Percentiles rank a stretch among this genome's conserved stretches.
Conservation (phyloP, 768 basidiomycete species). For the Melanogaster broomeanus region DNA sequence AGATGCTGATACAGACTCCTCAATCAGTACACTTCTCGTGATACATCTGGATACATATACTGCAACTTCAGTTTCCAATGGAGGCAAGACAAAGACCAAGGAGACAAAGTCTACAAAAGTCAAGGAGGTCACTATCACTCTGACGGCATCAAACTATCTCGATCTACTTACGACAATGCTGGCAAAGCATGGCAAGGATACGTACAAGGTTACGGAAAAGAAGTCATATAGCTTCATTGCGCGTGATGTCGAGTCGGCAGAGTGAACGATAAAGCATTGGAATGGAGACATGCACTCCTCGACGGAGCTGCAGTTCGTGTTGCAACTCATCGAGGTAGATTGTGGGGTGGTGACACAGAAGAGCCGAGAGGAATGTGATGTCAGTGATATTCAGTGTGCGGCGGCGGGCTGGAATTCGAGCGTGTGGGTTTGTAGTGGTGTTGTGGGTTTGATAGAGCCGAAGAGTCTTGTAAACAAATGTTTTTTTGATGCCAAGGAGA, state of each 20-base stretch:
- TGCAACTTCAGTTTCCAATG: not conserved
- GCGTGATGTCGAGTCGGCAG: too few relatives aligned
- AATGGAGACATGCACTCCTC: slow-evolving; percentile 2
- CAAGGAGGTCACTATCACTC: not conserved
- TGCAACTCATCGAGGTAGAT: slow-evolving; percentile 15
- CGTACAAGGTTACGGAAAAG: not conserved
- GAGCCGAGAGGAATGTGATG: not conserved
- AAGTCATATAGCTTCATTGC: not conserved
- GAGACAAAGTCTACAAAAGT: not conserved
- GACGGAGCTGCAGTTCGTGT: not conserved
- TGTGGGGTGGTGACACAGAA: not conserved
- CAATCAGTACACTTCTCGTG: too few relatives aligned
- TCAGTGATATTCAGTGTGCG: not conserved
- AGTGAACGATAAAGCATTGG: too few relatives aligned
- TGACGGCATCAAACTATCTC: not conserved
- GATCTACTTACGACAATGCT: not conserved
- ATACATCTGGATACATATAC: not conserved
- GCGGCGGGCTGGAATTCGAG: not conserved
- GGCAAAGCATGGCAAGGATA: not conserved
- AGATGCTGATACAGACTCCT: too few relatives aligned
- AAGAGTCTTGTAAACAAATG: slow-evolving; percentile 4
- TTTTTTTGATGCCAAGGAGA: slow-evolving; percentile 12
- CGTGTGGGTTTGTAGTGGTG: not conserved
- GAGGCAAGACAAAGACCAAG: not conserved
- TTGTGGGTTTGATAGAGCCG: not conserved